Evolutionary conservation across 371 early-diverging fungal species (phyloP).

Genomic region (Actinomortierella wolfii): DNA sequence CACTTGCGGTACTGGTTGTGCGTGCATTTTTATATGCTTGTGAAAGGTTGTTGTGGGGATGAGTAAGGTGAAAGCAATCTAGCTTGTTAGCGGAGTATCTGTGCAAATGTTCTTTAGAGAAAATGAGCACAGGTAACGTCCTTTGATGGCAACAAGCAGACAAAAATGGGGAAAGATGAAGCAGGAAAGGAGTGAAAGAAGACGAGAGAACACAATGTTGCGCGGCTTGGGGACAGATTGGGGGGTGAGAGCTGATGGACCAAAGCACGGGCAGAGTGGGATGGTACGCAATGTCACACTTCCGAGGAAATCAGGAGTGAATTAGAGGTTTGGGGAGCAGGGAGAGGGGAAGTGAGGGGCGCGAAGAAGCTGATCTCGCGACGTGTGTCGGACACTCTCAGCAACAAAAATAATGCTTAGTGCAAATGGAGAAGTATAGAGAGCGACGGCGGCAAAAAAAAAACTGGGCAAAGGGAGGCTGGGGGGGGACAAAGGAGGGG

Average conservation of each 20-base stretch:
- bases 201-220: neutral
- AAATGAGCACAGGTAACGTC: neutral
- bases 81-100: neutral
- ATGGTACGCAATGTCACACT: too few relatives aligned
- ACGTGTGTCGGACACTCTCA: too few relatives aligned
- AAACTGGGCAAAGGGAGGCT: too few relatives aligned
- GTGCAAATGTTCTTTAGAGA: neutral
- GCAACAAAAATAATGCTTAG: too few relatives aligned
- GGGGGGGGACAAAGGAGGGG: too few relatives aligned
- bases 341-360: too few relatives aligned
- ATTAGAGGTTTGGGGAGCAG: too few relatives aligned
- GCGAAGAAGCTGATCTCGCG: too few relatives aligned
- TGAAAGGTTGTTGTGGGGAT: conserved; percentile 9
- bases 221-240: neutral
- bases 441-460: too few relatives aligned
- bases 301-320: too few relatives aligned
- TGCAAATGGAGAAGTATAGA: too few relatives aligned
- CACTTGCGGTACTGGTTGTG: conserved; percentile 24
- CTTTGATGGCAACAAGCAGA: neutral
- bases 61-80: conserved; percentile 9
- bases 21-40: conserved; percentile 1
- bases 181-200: neutral
- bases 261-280: neutral
- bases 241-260: neutral
- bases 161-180: neutral